Base-by-base conservation (phyloP, 2,329 filamentous ascomycete genomes). In the Coniochaeta sp. region DNA sequence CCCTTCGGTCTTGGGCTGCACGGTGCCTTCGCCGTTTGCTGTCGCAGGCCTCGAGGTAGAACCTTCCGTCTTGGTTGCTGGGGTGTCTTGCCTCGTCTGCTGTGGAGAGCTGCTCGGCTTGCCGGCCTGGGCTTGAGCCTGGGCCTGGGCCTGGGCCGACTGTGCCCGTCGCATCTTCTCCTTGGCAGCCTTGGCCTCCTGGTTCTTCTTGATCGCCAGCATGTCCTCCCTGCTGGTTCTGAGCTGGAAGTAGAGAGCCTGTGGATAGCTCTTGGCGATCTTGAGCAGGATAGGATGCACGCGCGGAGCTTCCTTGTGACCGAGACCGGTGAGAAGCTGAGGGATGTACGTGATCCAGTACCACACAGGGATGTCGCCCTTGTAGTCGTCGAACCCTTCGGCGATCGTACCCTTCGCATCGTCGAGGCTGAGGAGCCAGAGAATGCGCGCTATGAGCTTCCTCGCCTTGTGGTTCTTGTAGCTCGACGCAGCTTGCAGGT, bases 261-360 rank as follows among this genome's bases (percentile, higher is more conserved):
- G 95, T 1, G 95, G 95, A 71, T 96, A 99, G 0, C 90, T 87
- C 77, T 97, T 97, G 58, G 95, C 95, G 70, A 99, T 91, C 79
- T 95, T 96, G 26, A 91, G 84, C 19, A 99, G 82, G 57, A 99
- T 91, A 58, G 86, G 85, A 71, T 95, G 89, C 52, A 93, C 90
- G 56, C 96, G 89, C 5, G 87, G 86, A 14, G 92, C 93, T 74
- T 99, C 96, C 67, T 93, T 93, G 70, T 97, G 89, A 1, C 90
- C 91, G 58, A 99, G 81, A 58, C 93, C 95, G 50, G 91, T 93
- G 34, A 99, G 84, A 47, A 99, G 82, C 74, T 99, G 95, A 19
- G 95, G 95, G 64, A 99, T 98, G 72, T 96, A 99, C 0, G 93
- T 98, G 67, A 98, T 97, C 95, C 95, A 99, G 76, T 98, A 99